These are phyloP conservation scores for Neurospora sp. DNA, from an alignment of 495 filamentous ascomycete genomes.

Conservation along the genomic window DNA sequence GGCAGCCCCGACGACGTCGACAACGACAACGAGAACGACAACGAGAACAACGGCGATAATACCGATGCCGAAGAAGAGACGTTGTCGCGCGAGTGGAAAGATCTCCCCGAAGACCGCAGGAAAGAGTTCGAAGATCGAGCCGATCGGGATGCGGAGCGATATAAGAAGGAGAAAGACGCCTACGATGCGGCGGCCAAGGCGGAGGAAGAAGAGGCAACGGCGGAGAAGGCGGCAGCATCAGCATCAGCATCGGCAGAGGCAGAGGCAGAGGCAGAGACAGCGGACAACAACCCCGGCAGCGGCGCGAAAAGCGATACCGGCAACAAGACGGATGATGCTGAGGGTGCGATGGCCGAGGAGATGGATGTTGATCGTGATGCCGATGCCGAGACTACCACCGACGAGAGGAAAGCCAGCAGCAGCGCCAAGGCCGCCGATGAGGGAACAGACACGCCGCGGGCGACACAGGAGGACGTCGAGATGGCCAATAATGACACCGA, in stretches of 20 bases:
- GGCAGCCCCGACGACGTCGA: conserved; percentile 67
- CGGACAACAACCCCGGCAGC: background rate
- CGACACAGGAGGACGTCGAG: conserved; percentile 31
- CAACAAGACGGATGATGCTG: conserved; percentile 3
- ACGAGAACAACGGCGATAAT: conserved; percentile 21
- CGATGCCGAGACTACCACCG: background rate
- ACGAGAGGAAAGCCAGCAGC: background rate
- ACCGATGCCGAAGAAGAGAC: conserved; percentile 30
- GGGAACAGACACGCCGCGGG: conserved; percentile 4
- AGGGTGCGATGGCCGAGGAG: conserved; percentile 1
- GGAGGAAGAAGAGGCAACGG: conserved; percentile 8
- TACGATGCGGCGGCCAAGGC: conserved; percentile 15
- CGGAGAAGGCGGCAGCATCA: conserved; percentile 9
- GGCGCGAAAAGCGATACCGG: conserved; percentile 20
- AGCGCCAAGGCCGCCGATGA: conserved; percentile 1
- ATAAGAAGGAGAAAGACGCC: conserved; percentile 32
- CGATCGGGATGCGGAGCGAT: conserved; percentile 29
- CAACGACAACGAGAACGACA: conserved; percentile 32
- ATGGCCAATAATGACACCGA: conserved; percentile 32
- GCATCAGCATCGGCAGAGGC: conserved; percentile 13
- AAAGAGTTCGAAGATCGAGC: conserved; percentile 33
- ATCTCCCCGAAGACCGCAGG: conserved; percentile 32
- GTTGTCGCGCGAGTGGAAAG: conserved; percentile 41
- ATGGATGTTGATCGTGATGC: background rate
- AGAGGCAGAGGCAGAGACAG: conserved; percentile 7